Evolutionary conservation across 306 rosid genomes (phyloP).

Genomic region (Luffa acutangula): DNA sequence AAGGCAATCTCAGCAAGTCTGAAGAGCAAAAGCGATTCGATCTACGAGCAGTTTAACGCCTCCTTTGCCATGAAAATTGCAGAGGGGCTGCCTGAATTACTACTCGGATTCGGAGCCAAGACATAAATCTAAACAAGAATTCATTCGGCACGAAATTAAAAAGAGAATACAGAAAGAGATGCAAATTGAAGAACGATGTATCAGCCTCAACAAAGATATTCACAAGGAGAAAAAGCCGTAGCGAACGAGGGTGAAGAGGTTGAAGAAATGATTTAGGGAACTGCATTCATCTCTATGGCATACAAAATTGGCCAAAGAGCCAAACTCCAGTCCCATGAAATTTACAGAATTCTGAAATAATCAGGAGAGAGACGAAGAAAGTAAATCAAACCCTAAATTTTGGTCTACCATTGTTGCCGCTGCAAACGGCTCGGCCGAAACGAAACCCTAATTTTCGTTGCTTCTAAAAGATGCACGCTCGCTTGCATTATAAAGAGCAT

Average conservation of each 20-base stretch:
- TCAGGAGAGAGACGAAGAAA: no score
- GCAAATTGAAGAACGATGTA: background rate
- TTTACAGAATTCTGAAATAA: background rate
- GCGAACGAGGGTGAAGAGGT: constrained; percentile 20
- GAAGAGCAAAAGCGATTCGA: constrained; percentile 61
- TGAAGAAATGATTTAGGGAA: constrained; percentile 44
- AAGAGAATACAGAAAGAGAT: background rate
- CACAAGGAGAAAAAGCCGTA: background rate
- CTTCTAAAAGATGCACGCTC: accelerated
- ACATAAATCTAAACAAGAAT: background rate
- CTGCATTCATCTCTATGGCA: constrained; percentile 91
- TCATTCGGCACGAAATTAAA: background rate
- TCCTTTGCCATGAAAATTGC: constrained; percentile 27
- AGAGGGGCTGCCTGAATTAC: constrained; percentile 88
- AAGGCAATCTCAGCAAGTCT: constrained; percentile 65
- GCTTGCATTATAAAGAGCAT: background rate
- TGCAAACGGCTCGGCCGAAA: background rate
- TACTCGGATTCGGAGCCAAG: constrained; percentile 23
- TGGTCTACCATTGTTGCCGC: background rate
- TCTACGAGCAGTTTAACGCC: constrained; percentile 74
- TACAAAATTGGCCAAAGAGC: constrained; percentile 51
- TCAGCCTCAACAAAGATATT: constrained; percentile 31
- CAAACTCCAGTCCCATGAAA: constrained; percentile 71
- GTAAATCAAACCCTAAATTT: background rate
- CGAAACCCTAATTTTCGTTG: background rate